These are phyloP conservation scores for Alternaria hordeiaustralica DNA, from an alignment of 2,329 filamentous ascomycete genomes.

Conservation along the genomic window DNA sequence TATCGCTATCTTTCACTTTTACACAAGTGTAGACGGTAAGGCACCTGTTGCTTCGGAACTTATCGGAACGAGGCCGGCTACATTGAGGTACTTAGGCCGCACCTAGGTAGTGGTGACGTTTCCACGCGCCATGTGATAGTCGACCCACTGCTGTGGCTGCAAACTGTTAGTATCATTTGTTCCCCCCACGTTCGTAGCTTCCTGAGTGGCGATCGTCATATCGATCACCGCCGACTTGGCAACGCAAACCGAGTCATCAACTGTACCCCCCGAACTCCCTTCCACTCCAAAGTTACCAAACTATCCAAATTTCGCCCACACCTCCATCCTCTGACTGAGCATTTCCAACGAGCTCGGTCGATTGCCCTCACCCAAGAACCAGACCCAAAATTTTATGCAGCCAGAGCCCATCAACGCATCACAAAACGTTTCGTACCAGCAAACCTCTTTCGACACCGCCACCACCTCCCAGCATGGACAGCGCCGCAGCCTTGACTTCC, in stretches of 20 bases:
- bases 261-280: slow-evolving; percentile 9
- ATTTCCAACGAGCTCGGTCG: slow-evolving; percentile 63
- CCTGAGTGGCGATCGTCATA: slow-evolving; percentile 23
- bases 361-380: slow-evolving; percentile 38
- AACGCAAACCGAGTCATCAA: slow-evolving; percentile 16
- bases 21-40: background rate
- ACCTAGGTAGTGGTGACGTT: slow-evolving; percentile 1
- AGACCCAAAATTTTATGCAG: slow-evolving; percentile 67
- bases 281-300: slow-evolving; percentile 21
- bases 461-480: slow-evolving; percentile 65
- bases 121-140: slow-evolving; percentile 1
- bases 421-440: slow-evolving; percentile 53
- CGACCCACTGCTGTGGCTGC: background rate
- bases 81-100: background rate
- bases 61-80: slow-evolving; percentile 3
- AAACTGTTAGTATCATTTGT: slow-evolving; percentile 1
- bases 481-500: slow-evolving; percentile 54
- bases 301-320: slow-evolving; percentile 26
- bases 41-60: slow-evolving; percentile 2
- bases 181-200: slow-evolving; percentile 19
- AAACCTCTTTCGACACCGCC: slow-evolving; percentile 46
- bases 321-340: slow-evolving; percentile 42
- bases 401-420: slow-evolving; percentile 61
- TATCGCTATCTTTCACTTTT: background rate
- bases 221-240: slow-evolving; percentile 17